Evolutionary conservation across 495 filamentous ascomycete genomes (phyloP), one percentile per base, ranked within the genome.

Genomic region (Penicillium macrosclerotiorum): DNA sequence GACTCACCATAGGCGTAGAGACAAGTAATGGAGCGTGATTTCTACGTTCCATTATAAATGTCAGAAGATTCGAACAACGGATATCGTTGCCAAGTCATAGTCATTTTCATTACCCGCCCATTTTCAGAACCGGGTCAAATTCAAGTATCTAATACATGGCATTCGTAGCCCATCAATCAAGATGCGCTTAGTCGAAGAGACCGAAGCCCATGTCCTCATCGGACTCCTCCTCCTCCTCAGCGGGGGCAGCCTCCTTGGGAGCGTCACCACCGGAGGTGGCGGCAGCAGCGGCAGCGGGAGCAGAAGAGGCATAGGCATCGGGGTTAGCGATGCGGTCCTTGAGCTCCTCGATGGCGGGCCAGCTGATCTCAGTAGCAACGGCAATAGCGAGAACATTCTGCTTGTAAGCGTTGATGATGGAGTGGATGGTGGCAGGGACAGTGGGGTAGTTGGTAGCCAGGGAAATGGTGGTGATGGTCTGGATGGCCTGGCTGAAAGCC

Each of bases 311-410:
- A 66, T 95, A 97, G 30, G 89, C 89, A 42, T 96, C 93, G 50
- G 93, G 93, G 80, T 98, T 97, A 73, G 89, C 89, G 64, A 97
- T 96, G 63, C 93, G 88, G 74, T 97, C 94, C 85, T 96, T 97
- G 73, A 98, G 86, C 72, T 93, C 80, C 57, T 90, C 85, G 72
- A 99, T 96, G 69, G 88, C 88, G 52, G 90, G 83, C 93, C 92
- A 99, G 75, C 84, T 86, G 80, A 84, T 85, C 48, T 95, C 93
- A 48, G 89, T 96, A 71, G 82, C 82, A 54, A 97, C 68, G 51
- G 94, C 93, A 59, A 97, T 84, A 55, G 92, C 81, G 53, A 99
- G 72, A 50, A 89, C 81, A 67, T 94, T 95, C 88, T n/a, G n/a
- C n/a, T 99, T 99, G 87, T 96, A 99, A 64, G 75, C 60, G 82